Conservation (phyloP, 257 asterid species). For the Solanum sitiens region DNA sequence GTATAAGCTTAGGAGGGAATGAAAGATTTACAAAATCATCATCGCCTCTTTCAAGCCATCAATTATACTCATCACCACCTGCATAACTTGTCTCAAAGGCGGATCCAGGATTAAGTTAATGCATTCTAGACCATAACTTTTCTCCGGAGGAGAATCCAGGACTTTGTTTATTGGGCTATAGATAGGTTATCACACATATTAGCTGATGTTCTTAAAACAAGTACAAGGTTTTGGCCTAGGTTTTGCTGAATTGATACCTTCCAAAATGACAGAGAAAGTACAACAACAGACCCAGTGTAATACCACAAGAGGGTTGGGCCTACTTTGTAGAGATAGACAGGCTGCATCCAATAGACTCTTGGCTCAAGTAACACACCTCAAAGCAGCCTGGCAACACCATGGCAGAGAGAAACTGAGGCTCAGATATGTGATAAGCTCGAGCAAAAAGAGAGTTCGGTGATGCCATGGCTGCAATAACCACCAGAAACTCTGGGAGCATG, state of each 20-base stretch:
- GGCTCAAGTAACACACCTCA: not conserved
- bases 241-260: not conserved
- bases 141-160: not conserved
- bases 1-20: not conserved
- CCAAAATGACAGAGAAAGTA: not conserved
- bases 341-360: not conserved
- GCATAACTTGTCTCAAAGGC: not conserved
- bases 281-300: not conserved
- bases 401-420: not conserved
- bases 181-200: not conserved
- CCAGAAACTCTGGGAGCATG: not conserved
- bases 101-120: not conserved
- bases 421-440: not conserved
- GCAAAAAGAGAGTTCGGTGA: not conserved
- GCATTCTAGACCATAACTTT: not conserved
- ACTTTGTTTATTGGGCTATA: not conserved
- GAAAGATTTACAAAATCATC: not conserved
- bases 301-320: not conserved
- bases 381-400: not conserved
- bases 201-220: not conserved
- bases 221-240: not conserved
- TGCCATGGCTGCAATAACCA: conserved; percentile 20
- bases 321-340: not conserved
- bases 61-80: not conserved
- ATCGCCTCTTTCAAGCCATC: not conserved